Conservation (phyloP, 345 rosid species). For the Bruguiera gymnorhiza region DNA sequence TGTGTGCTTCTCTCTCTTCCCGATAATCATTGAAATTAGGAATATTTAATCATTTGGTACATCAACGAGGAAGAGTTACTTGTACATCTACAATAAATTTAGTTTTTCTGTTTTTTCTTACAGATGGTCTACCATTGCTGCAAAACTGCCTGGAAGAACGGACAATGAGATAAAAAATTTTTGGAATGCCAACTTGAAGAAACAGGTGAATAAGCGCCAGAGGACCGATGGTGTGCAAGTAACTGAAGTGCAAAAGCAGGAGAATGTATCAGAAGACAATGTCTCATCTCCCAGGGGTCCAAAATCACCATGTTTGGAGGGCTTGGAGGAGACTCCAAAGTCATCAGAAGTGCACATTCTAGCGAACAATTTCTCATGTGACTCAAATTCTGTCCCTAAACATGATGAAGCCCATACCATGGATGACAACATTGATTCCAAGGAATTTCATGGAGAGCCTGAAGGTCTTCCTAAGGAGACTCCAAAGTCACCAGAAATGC, state of each 20-base stretch:
- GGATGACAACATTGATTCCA: background rate
- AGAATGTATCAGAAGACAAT: constrained; percentile 2
- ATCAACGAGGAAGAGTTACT: background rate
- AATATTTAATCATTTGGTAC: background rate
- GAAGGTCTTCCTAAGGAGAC: no score
- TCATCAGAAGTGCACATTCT: background rate
- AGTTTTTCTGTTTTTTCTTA: background rate
- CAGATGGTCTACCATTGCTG: constrained; percentile 58
- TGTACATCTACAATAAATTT: background rate
- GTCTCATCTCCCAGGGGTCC: background rate
- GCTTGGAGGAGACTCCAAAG: background rate
- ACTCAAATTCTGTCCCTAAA: background rate
- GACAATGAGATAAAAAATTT: constrained; percentile 52
- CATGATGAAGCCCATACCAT: background rate
- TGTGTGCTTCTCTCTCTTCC: background rate
- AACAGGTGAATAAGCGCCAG: constrained; percentile 21
- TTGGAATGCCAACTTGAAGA: constrained; percentile 47
- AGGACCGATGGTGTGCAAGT: constrained; percentile 2
- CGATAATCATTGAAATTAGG: background rate
- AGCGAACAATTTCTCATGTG: background rate
- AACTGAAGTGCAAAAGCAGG: background rate
- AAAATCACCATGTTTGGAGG: background rate
- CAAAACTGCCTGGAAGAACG: constrained; percentile 47
- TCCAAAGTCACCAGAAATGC: background rate
- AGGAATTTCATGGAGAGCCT: background rate